Evolutionary conservation across 345 rosid species (phyloP).

Genomic region (Diplotaxis tenuifolia): DNA sequence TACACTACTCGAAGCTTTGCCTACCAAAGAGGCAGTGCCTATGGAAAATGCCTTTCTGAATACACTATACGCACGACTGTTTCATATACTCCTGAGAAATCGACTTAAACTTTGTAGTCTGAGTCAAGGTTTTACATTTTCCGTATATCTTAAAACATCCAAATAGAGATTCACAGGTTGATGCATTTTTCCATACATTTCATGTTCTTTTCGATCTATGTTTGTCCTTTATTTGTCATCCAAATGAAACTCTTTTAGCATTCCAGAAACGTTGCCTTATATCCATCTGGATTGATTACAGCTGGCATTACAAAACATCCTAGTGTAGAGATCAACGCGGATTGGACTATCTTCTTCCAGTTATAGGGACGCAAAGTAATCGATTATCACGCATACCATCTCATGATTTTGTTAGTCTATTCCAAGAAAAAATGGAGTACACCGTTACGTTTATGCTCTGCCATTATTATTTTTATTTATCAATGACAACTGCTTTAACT

Average conservation of each 20-base stretch:
- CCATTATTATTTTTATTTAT: background rate
- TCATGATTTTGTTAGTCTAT: background rate
- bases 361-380: background rate
- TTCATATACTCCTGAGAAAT: no score
- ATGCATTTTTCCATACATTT: background rate
- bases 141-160: background rate
- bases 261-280: background rate
- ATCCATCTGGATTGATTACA: background rate
- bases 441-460: background rate
- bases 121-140: no score
- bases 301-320: background rate
- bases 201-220: background rate
- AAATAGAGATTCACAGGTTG: background rate
- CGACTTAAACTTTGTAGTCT: no score
- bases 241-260: background rate
- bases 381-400: background rate
- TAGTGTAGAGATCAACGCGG: background rate
- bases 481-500: no score
- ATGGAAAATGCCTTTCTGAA: no score
- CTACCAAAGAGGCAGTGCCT: no score
- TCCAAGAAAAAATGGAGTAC: background rate
- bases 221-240: background rate
- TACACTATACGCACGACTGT: no score
- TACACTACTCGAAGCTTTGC: no score
- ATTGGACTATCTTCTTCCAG: background rate